These are phyloP conservation scores for Kwoniella newhampshirensis DNA, from an alignment of 768 basidiomycete species.

Conservation along the genomic window DNA sequence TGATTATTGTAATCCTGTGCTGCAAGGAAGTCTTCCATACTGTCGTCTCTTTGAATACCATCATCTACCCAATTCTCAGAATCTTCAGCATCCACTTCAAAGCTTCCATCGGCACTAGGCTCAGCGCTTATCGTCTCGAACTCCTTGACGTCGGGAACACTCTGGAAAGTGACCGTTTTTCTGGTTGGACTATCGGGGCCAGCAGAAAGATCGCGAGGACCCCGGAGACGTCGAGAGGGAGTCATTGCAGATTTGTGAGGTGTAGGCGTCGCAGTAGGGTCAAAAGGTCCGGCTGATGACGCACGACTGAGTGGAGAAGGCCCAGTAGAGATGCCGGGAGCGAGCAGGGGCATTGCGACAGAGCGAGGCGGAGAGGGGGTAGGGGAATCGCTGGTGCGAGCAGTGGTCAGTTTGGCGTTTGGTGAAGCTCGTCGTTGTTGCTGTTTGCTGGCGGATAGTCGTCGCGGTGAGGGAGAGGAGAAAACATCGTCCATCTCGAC, in stretches of 20 bases:
- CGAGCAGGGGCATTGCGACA: slow-evolving; percentile 13
- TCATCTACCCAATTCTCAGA: slow-evolving; percentile 40
- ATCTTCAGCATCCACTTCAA: slow-evolving; percentile 31
- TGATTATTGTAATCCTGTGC: background rate
- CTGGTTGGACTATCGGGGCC: slow-evolving; percentile 34
- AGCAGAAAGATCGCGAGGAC: slow-evolving; percentile 33
- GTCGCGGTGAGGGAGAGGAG: slow-evolving; percentile 40
- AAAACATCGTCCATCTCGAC: slow-evolving; percentile 37
- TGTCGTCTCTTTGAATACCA: slow-evolving; percentile 29
- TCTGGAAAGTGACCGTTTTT: slow-evolving; percentile 52
- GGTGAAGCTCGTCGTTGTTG: slow-evolving; percentile 31
- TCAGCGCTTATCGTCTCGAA: slow-evolving; percentile 46
- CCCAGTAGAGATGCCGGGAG: slow-evolving; percentile 5
- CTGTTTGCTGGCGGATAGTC: slow-evolving; percentile 20
- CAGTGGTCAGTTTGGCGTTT: slow-evolving; percentile 8
- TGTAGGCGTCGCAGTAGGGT: slow-evolving; percentile 33
- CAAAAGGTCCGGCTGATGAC: slow-evolving; percentile 8
- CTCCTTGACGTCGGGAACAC: slow-evolving; percentile 51
- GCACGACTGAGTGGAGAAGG: slow-evolving; percentile 31
- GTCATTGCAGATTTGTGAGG: slow-evolving; percentile 48
- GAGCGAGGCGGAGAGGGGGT: slow-evolving; percentile 32
- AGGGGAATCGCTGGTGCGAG: slow-evolving; percentile 19
- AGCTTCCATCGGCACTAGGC: slow-evolving; percentile 41
- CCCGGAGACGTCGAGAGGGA: slow-evolving; percentile 45
- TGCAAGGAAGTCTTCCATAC: slow-evolving; percentile 34